These are phyloP conservation scores for Sonneratia alba DNA, from an alignment of 345 rosid species.

Conservation along the genomic window DNA sequence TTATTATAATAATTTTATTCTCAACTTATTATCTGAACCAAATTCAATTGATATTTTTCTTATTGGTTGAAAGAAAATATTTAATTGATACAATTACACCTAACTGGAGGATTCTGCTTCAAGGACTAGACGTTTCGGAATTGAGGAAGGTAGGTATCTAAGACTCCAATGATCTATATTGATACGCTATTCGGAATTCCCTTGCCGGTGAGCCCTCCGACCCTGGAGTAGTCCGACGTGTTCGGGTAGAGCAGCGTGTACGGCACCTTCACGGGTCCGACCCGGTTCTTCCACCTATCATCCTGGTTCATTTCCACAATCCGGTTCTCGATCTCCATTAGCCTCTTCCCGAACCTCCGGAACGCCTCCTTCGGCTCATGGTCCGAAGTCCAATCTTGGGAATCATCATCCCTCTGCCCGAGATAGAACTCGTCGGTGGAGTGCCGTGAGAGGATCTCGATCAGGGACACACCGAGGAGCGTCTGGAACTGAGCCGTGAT, in stretches of 20 bases:
- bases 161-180: slow-evolving; percentile 7
- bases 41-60: too few relatives aligned
- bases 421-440: slow-evolving; percentile 78
- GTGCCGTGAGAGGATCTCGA: slow-evolving; percentile 75
- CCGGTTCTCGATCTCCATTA: slow-evolving; percentile 47
- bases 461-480: slow-evolving; percentile 71
- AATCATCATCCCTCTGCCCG: slow-evolving; percentile 58
- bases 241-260: slow-evolving; percentile 71
- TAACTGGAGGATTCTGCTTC: background rate
- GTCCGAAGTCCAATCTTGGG: slow-evolving; percentile 62
- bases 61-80: too few relatives aligned
- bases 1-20: too few relatives aligned
- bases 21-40: too few relatives aligned
- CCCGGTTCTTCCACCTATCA: slow-evolving; percentile 50
- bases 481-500: slow-evolving; percentile 90
- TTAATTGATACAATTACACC: background rate
- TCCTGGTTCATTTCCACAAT: slow-evolving; percentile 55
- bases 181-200: slow-evolving; percentile 94
- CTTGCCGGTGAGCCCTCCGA: slow-evolving; percentile 67
- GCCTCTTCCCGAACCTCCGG: slow-evolving; percentile 39
- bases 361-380: slow-evolving; percentile 56
- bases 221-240: slow-evolving; percentile 49
- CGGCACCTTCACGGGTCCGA: slow-evolving; percentile 69
- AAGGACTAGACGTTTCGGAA: background rate
- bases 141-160: background rate